Evolutionary conservation across 169 alveolate species (phyloP), one percentile per base, ranked within the genome.

Genomic region (Plasmodium gonderi): DNA sequence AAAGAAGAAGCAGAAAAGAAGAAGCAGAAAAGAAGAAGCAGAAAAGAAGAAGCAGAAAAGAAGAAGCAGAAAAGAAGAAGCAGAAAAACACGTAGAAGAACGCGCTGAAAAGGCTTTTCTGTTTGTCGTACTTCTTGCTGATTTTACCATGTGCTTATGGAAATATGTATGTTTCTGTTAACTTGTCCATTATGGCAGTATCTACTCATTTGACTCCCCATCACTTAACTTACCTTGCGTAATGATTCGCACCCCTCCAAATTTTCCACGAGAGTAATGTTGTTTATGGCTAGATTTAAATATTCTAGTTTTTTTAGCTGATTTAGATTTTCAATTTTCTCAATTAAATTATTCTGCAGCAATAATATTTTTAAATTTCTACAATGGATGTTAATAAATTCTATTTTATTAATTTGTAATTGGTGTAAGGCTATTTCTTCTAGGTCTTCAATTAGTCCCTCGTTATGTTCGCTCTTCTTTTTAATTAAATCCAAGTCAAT

Each of bases 401-500:
- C 99, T 0, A 97, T 97, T 89, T 96, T 96, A 38, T 94, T 95
- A 42, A 97, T 80, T 54, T 96, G 97, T 29, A 91, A 93, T 67
- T 97, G 95, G 90, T 97, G 98, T 11, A 97, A 90, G 8, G 98
- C 82, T 33, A 96, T 95, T 93, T 97, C 99, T 96, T 97, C 99
- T 76, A 97, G 80, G 3, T 96, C 97, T 23, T 97, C 91, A 20
- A 97, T 91, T 68, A 96, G 94, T 17, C 97, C 97, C 74, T 97
- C 99, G 94, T 97, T 97, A 78, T 97, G 99, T 74, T 97, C 99
- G 47, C 98, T 97, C 82, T 97, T 94, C 78, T 95, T 95, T 87
- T 97, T 95, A 31, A 97, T 92, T 40, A 97, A 80, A 33, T 96
- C 99, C 23, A 77, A 47, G 42, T 90, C 90, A 36, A 90, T 77